A percentile compares a stretch with the other conserved stretches of the same genome.
Conservation (phyloP, 805 yeast genomes). For the Blastobotrys parvus region DNA sequence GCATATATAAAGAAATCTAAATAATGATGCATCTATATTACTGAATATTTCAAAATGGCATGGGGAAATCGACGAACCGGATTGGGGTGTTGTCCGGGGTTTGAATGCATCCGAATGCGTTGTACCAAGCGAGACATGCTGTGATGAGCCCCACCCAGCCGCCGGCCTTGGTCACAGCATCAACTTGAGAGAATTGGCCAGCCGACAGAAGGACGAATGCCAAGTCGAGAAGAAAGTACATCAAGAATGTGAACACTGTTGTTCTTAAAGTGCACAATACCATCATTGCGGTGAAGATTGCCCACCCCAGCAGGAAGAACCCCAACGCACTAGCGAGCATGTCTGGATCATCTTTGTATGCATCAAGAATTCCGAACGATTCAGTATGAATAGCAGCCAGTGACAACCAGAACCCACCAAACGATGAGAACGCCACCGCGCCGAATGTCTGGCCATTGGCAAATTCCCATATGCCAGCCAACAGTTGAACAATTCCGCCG, state of each 20-base stretch:
- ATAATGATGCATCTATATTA: too few species aligned
- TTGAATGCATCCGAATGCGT: conserved; percentile 56
- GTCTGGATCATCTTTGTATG: conserved; percentile 36
- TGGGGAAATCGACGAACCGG: background rate
- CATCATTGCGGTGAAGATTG: conserved; percentile 47
- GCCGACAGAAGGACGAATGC: conserved; percentile 48
- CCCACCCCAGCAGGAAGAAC: conserved; percentile 53
- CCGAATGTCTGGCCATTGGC: conserved; percentile 60
- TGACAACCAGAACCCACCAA: conserved; percentile 58
- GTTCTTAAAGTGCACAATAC: conserved; percentile 50
- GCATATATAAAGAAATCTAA: too few species aligned
- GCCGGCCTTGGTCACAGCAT: conserved; percentile 43
- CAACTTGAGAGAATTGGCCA: conserved; percentile 40
- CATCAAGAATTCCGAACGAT: conserved; percentile 41
- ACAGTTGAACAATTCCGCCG: conserved; percentile 52
- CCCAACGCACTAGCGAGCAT: conserved; percentile 42
- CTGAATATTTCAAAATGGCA: background rate
- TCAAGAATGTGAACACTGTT: conserved; percentile 50
- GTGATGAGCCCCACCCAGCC: conserved; percentile 54
- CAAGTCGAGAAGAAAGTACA: conserved; percentile 44
- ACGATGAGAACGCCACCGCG: conserved; percentile 37
- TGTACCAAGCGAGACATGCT: conserved; percentile 52
- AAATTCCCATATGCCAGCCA: conserved; percentile 63
- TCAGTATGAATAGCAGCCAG: conserved; percentile 48
- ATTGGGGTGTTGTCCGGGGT: conserved; percentile 29